Base-by-base conservation (phyloP, 768 basidiomycete genomes). In the Mycena indigotica region DNA sequence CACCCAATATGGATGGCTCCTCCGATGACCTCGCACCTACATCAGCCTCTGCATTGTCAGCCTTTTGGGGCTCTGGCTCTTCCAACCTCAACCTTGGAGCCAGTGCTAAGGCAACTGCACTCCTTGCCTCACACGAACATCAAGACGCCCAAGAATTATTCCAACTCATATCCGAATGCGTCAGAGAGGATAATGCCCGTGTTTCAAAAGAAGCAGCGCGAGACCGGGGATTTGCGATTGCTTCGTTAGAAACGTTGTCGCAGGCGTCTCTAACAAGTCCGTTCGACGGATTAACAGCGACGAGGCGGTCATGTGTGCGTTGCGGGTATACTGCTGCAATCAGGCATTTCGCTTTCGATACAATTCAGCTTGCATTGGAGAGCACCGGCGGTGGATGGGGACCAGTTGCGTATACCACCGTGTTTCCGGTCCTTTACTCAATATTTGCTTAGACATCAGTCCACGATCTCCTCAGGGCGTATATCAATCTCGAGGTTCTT, bases 91-190 rank as follows among this genome's bases (percentile, higher is more conserved):
- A 48, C 46, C 46, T 48, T 26, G 46, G 46, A 6, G 46, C 46
- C 8, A 48, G 46, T n/a, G 23, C 46, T 12, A 52, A 66, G 53
- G 67, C 77, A 61, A 81, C 81, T 63, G 80, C 88, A 0, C 79
- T 94, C 12, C 88, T 96, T 71, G 84, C 85, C 62, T 93, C 93
- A 1, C 87, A 93, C 13, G 94, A 97, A 69, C 96, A 98, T 70
- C 96, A 98, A 75, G 96, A 98, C 70, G 96, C 96, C 4, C 96
- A 98, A 68, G 96, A 98, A 69, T 81, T 98, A n/a, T 98, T 97
- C 75, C 89, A 96, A 65, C 86, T 98, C 28, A 77, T 98, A 8
- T 89, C 94, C 1, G 94, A 95, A 70, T 90, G 87, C 52, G 80
- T 98, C 64, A 93, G 93, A 73, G 88, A 87, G 59, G 96, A 98